These are phyloP conservation scores for Podaxis carcinomalis DNA, from an alignment of 768 basidiomycete genomes.

Conservation along the genomic window DNA sequence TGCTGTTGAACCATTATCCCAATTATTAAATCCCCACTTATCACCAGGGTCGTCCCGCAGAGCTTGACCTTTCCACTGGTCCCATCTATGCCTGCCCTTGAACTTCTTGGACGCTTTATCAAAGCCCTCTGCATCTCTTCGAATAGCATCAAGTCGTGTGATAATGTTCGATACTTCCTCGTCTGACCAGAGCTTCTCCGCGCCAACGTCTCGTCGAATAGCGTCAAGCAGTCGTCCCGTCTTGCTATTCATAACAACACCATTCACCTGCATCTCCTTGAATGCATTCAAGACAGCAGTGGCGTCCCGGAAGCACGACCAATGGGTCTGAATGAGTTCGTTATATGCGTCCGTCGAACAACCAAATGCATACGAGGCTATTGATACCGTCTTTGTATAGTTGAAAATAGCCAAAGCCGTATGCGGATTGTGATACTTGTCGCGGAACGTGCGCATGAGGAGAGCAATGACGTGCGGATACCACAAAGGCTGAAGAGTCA, in stretches of 20 bases:
- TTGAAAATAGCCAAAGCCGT: conserved; percentile 81
- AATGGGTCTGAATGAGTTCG: conserved; percentile 81
- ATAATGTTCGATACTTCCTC: conserved; percentile 37
- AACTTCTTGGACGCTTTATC: conserved; percentile 2
- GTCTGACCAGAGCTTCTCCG: conserved; percentile 48
- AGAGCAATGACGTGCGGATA: conserved; percentile 76
- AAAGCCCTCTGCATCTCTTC: conserved; percentile 1
- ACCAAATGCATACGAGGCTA: conserved; percentile 82
- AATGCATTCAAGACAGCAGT: conserved; percentile 68
- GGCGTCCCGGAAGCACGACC: conserved; percentile 81
- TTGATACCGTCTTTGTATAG: conserved; percentile 69
- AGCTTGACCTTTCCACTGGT: conserved; percentile 44
- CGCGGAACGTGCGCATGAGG: conserved; percentile 76
- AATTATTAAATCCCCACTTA: conserved; percentile 42
- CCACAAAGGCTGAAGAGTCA: conserved; percentile 50
- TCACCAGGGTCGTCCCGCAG: conserved; percentile 27
- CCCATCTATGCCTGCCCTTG: conserved; percentile 20
- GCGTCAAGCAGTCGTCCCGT: conserved; percentile 61
- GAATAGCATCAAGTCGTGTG: conserved; percentile 7
- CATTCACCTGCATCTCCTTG: conserved; percentile 80
- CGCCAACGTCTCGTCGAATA: conserved; percentile 60
- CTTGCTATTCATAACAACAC: conserved; percentile 56
- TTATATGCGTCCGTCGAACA: conserved; percentile 88
- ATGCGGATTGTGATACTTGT: conserved; percentile 74
- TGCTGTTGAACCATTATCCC: conserved; percentile 7